Evolutionary conservation across 2,329 filamentous ascomycete genomes (phyloP).

Genomic region (Magnaporthiopsis poae): DNA sequence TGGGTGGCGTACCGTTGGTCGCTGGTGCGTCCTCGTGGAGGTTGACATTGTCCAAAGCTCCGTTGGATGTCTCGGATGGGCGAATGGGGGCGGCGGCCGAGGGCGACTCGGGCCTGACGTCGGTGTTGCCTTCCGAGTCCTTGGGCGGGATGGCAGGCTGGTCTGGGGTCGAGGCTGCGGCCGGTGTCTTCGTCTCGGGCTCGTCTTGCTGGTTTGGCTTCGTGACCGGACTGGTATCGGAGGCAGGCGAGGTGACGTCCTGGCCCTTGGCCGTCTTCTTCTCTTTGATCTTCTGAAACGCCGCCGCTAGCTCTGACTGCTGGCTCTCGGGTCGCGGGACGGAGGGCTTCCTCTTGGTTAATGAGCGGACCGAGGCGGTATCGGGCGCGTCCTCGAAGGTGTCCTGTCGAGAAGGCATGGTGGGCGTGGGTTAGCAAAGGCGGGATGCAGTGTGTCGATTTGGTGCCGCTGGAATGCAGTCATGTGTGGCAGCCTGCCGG

Average conservation of each 20-base stretch:
- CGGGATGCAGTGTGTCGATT: not conserved
- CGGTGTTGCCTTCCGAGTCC: constrained; percentile 11
- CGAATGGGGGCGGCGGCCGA: constrained; percentile 28
- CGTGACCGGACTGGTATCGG: not conserved
- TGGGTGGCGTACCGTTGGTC: not conserved
- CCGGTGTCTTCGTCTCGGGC: constrained; percentile 22
- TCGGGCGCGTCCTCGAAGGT: constrained; percentile 76
- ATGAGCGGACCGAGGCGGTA: constrained; percentile 52
- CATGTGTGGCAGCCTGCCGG: not conserved
- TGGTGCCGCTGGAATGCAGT: not conserved
- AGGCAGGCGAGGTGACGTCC: not conserved
- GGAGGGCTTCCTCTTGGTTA: constrained; percentile 41
- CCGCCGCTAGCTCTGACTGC: constrained; percentile 20
- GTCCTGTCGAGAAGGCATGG: constrained; percentile 39
- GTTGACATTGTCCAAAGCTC: constrained; percentile 50
- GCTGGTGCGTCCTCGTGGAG: constrained; percentile 48
- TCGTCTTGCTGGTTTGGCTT: constrained; percentile 21
- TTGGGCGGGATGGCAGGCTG: constrained; percentile 9
- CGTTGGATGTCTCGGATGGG: constrained; percentile 35
- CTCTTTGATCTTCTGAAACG: constrained; percentile 14
- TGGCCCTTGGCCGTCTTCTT: constrained; percentile 18
- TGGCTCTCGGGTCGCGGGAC: constrained; percentile 23
- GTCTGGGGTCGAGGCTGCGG: constrained; percentile 17
- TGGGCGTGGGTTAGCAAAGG: not conserved
- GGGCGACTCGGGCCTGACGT: constrained; percentile 25